Percentiles rank a stretch among this genome's conserved stretches.
These are phyloP conservation scores for Avicennia marina DNA, from an alignment of 257 asterid genomes.

Conservation along the genomic window DNA sequence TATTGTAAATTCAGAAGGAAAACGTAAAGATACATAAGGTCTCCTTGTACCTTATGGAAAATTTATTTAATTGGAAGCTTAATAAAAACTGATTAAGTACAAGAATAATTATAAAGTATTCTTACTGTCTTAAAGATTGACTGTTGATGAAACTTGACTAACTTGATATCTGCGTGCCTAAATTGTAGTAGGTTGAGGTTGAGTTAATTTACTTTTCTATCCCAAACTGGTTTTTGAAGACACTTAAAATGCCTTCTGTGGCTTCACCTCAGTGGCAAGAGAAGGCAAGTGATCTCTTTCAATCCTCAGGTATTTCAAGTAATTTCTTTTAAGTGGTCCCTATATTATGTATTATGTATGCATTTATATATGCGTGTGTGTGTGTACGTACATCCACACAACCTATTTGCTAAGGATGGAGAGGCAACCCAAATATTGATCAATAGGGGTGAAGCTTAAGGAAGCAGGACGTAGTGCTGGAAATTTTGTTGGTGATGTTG, in stretches of 20 bases:
- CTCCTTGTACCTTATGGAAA: too few relatives aligned
- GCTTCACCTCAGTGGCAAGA: conserved; percentile 84
- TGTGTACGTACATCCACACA: background rate
- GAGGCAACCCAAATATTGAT: background rate
- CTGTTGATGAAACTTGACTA: background rate
- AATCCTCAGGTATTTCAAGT: too few relatives aligned
- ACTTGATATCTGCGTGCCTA: background rate
- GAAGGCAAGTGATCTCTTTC: conserved; percentile 37
- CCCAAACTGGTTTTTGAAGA: background rate
- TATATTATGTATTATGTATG: background rate
- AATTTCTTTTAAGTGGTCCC: too few relatives aligned
- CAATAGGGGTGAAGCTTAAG: conserved; percentile 69
- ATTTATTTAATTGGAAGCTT: too few relatives aligned
- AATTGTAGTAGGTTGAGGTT: background rate
- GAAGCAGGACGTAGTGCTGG: conserved; percentile 88
- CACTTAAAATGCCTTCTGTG: conserved; percentile 48
- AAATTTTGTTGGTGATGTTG: conserved; percentile 73
- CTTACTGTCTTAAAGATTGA: too few relatives aligned
- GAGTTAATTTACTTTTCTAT: too few relatives aligned
- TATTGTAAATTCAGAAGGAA: too few relatives aligned
- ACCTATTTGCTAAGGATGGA: background rate
- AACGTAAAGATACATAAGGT: too few relatives aligned
- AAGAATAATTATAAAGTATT: too few relatives aligned
- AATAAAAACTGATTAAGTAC: too few relatives aligned
- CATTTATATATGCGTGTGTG: background rate